phyloP scores from a whole-genome alignment of 1,139 yeast genomes.

The Blastobotrys malaysiensis region DNA sequence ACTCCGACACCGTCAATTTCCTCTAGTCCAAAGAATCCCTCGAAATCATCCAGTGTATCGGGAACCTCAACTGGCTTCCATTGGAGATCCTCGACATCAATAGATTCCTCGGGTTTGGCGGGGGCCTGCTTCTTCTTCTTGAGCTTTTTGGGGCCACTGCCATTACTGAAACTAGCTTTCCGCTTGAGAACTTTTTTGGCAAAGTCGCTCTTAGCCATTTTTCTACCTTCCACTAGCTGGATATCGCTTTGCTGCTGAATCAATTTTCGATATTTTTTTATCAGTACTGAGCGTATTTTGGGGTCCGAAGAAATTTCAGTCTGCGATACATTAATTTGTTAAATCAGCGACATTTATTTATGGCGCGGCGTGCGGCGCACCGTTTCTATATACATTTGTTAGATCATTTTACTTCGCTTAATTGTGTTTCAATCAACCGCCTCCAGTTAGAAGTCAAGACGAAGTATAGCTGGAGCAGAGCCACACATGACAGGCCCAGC shows the following conservation, averaged over 20 bases:
- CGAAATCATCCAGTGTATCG: slow-evolving; percentile 70
- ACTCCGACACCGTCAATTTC: slow-evolving; percentile 93
- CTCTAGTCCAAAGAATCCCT: slow-evolving; percentile 87
- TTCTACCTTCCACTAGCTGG: neutral
- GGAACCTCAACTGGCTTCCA: slow-evolving; percentile 87
- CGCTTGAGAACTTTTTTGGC: neutral
- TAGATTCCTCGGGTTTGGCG: neutral
- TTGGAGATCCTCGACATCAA: slow-evolving; percentile 27
- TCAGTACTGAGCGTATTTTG: neutral
- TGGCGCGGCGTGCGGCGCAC: no score
- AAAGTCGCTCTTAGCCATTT: neutral
- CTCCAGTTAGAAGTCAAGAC: slow-evolving; percentile 20
- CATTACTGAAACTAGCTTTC: neutral
- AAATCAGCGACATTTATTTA: no score
- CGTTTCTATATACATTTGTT: no score
- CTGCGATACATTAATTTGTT: no score
- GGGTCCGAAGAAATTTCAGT: neutral
- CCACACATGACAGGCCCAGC: slow-evolving; percentile 35
- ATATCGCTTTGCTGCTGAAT: neutral
- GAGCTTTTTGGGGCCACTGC: neutral
- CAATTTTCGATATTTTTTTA: neutral
- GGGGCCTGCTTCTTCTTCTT: slow-evolving; percentile 3
- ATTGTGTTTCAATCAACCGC: slow-evolving; percentile 30
- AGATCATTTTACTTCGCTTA: neutral
- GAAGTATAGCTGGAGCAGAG: slow-evolving; percentile 5